phyloP scores from a whole-genome alignment of 495 filamentous ascomycete species.

The Wilcoxina mikolae region DNA sequence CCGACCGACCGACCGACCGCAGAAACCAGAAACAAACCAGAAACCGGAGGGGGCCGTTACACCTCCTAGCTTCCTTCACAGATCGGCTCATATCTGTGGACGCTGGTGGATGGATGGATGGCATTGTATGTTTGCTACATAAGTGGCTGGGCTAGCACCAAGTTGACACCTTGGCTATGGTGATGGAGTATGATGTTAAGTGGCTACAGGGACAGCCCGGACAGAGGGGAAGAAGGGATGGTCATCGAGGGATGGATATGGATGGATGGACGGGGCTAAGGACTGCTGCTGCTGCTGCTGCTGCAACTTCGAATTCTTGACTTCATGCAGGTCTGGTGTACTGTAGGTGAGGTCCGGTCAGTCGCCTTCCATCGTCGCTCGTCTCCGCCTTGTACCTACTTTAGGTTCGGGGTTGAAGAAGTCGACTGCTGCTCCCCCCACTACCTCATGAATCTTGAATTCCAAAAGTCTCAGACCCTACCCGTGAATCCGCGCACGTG shows the following conservation, averaged over 20 bases:
- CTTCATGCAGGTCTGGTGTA: too few species aligned
- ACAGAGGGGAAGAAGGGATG: slow-evolving; percentile 12
- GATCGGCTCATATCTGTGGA: slow-evolving; percentile 22
- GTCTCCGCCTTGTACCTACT: too few species aligned
- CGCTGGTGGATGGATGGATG: slow-evolving; percentile 1
- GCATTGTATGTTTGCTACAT: not conserved
- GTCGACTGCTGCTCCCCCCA: too few species aligned
- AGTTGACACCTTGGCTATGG: not conserved
- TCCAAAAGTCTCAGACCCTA: too few species aligned
- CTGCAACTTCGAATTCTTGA: too few species aligned
- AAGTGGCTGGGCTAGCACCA: not conserved
- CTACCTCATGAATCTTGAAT: too few species aligned
- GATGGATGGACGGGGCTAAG: not conserved
- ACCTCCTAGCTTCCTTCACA: slow-evolving; percentile 13
- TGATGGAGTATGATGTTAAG: not conserved
- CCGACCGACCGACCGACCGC: not conserved
- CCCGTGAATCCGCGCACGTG: too few species aligned
- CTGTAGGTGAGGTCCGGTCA: too few species aligned
- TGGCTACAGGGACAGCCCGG: not conserved
- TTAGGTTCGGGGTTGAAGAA: too few species aligned
- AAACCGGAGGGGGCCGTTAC: slow-evolving; percentile 14
- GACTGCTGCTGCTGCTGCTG: too few species aligned
- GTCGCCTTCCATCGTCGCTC: too few species aligned
- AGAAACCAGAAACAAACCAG: not conserved
- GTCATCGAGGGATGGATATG: slow-evolving; percentile 5